Percentiles rank a stretch among this genome's conserved stretches.
phyloP scores from a whole-genome alignment of 2,329 filamentous ascomycete species.

The Stagonosporopsis tanaceti region DNA sequence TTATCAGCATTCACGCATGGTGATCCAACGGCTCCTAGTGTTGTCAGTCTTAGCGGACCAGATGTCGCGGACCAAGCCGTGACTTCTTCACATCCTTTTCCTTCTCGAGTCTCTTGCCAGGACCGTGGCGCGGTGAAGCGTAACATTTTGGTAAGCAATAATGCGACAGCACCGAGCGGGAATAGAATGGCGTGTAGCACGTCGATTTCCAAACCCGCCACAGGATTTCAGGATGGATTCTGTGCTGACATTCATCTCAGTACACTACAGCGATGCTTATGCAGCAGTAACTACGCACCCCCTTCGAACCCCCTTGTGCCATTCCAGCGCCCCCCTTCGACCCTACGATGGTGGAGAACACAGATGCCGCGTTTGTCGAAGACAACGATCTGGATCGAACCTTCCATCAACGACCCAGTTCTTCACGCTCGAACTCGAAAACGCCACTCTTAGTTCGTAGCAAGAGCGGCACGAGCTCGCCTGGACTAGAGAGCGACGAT shows the following conservation, averaged over 20 bases:
- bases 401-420: constrained; percentile 25
- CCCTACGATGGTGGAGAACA: constrained; percentile 32
- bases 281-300: constrained; percentile 16
- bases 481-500: constrained; percentile 22
- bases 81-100: not conserved
- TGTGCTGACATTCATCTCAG: constrained; percentile 2
- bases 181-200: constrained; percentile 11
- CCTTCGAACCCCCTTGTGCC: not conserved
- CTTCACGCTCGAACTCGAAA: constrained; percentile 22
- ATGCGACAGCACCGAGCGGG: constrained; percentile 17
- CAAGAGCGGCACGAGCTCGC: constrained; percentile 27
- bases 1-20: constrained; percentile 5
- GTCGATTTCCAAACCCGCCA: not conserved
- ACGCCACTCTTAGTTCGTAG: constrained; percentile 17
- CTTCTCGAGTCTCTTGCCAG: not conserved
- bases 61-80: constrained; percentile 26
- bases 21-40: constrained; percentile 8
- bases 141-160: constrained; percentile 34
- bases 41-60: constrained; percentile 22
- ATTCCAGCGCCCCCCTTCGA: not conserved
- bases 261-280: constrained; percentile 28
- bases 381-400: constrained; percentile 43
- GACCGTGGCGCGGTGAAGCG: constrained; percentile 3
- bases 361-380: constrained; percentile 39
- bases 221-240: too few relatives aligned